These are phyloP conservation scores for Ophiostoma australiae DNA, from an alignment of 2,329 filamentous ascomycete genomes.

Conservation along the genomic window DNA sequence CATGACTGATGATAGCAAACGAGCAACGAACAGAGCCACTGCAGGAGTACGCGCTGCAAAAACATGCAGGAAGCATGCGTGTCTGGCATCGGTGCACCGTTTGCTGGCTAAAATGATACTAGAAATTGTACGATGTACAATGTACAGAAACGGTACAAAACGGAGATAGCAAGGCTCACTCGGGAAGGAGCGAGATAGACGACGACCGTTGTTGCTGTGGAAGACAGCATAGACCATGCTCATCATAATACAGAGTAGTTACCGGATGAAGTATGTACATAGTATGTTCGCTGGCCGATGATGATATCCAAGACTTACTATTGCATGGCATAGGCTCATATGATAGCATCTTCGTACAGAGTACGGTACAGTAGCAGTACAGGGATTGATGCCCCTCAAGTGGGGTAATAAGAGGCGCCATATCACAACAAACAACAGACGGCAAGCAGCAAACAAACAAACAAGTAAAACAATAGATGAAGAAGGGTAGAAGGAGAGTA, in stretches of 20 bases:
- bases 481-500: background rate
- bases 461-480: background rate
- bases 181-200: background rate
- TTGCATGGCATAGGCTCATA: background rate
- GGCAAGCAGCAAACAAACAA: background rate
- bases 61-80: background rate
- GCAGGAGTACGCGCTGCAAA: background rate
- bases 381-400: conserved; percentile 3
- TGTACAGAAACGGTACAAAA: background rate
- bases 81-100: background rate
- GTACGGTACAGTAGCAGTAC: background rate
- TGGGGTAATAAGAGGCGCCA: conserved; percentile 11
- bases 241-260: background rate
- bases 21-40: background rate
- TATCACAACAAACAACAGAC: conserved; percentile 21
- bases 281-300: background rate
- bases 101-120: background rate
- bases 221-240: background rate
- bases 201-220: background rate
- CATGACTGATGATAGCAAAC: background rate
- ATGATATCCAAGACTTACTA: background rate
- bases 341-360: background rate
- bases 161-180: background rate
- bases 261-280: background rate
- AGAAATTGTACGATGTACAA: no score